phyloP scores from a whole-genome alignment of 2,329 filamentous ascomycete species.

The Diaporthe citrichinensis region DNA sequence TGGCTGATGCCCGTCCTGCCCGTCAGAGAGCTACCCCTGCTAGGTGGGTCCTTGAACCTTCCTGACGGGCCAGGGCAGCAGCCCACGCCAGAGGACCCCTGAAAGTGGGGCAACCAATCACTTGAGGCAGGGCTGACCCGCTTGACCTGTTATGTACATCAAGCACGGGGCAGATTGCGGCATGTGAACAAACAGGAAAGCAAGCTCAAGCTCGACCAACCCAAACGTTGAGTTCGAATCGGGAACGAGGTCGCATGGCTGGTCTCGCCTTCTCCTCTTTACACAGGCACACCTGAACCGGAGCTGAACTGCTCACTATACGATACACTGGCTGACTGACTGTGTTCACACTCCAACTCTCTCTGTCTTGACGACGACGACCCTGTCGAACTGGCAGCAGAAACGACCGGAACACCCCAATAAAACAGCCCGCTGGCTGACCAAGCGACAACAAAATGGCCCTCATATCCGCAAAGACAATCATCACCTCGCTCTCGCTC shows the following conservation, averaged over 20 bases:
- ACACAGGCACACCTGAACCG: not conserved
- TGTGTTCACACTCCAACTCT: too few relatives aligned
- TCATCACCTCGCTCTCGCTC: constrained; percentile 85
- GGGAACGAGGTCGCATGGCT: constrained; percentile 19
- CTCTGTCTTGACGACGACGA: not conserved
- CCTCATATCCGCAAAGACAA: constrained; percentile 82
- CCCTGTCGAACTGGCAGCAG: not conserved
- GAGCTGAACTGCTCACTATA: not conserved
- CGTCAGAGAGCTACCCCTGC: constrained; percentile 28
- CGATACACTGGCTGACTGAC: not conserved
- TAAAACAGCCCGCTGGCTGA: not conserved
- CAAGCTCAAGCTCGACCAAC: constrained; percentile 25
- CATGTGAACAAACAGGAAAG: constrained; percentile 3
- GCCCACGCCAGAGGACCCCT: not conserved
- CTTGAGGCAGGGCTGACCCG: not conserved
- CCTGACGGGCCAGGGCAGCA: not conserved
- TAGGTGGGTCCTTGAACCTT: not conserved
- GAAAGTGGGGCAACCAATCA: not conserved
- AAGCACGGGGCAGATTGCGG: constrained; percentile 27
- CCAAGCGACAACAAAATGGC: constrained; percentile 71
- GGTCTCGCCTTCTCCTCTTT: not conserved
- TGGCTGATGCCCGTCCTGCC: not conserved
- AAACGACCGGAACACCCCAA: not conserved
- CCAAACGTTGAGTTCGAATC: not conserved
- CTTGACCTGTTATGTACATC: constrained; percentile 12